These are phyloP conservation scores for Botryotinia narcissicola DNA, from an alignment of 2,329 filamentous ascomycete species.

Conservation along the genomic window DNA sequence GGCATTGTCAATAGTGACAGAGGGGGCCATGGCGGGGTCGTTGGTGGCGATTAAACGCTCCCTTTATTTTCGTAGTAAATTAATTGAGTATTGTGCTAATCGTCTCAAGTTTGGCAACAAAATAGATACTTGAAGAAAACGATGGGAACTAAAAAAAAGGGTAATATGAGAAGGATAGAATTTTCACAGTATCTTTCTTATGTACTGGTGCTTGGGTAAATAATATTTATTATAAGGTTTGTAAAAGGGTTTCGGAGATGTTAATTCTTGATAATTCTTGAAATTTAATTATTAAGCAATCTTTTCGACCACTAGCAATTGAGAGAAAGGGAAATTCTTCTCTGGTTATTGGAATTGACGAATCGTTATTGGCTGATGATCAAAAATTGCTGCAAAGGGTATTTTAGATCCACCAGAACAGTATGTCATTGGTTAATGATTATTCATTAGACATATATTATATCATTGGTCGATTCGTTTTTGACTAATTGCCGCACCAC, in stretches of 20 bases:
- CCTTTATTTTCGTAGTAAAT: neutral
- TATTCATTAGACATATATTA: fast-evolving
- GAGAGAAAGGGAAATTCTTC: neutral
- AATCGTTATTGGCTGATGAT: neutral
- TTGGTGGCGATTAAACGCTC: conserved; percentile 1
- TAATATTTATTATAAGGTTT: conserved; percentile 11
- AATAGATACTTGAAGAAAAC: neutral
- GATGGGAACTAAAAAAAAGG: neutral
- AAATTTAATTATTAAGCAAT: conserved; percentile 20
- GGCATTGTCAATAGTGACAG: conserved; percentile 35
- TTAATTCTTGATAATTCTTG: conserved; percentile 9
- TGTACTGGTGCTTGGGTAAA: neutral
- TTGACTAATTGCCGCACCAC: neutral
- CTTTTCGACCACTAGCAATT: neutral
- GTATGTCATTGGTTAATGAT: neutral
- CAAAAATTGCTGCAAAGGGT: neutral
- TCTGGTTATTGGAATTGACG: neutral
- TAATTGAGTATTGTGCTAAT: neutral
- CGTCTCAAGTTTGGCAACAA: neutral
- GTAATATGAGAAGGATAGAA: neutral
- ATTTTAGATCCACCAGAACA: no score
- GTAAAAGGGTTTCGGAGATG: conserved; percentile 7
- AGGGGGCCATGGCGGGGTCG: conserved; percentile 33
- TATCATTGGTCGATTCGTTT: neutral
- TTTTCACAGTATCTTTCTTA: conserved; percentile 5